phyloP scores from a whole-genome alignment of 2,329 filamentous ascomycete species.

The Malbranchea cinnamomea region DNA sequence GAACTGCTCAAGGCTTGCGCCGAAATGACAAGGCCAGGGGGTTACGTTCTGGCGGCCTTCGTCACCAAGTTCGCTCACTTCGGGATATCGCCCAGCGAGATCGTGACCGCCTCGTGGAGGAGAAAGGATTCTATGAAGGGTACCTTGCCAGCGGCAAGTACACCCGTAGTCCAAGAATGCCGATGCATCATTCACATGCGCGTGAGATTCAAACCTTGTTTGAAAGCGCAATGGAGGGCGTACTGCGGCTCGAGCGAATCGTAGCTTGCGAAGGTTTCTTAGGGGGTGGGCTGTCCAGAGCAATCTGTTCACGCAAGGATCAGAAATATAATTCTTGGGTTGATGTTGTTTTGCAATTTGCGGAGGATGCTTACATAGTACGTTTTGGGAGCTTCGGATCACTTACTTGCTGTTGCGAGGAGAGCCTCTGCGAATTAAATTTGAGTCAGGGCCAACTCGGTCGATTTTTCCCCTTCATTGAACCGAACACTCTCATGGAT shows the following conservation, averaged over 20 bases:
- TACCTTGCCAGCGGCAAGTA: slow-evolving; percentile 2
- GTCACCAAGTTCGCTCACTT: slow-evolving; percentile 4
- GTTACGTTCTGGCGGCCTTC: slow-evolving; percentile 2
- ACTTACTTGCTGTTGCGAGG: slow-evolving; percentile 1
- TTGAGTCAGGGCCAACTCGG: no score
- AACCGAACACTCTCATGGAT: no score
- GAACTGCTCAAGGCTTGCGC: background rate
- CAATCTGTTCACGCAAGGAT: no score
- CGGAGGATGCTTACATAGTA: background rate
- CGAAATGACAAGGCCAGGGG: slow-evolving; percentile 1
- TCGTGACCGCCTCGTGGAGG: background rate
- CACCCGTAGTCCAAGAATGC: slow-evolving; percentile 1
- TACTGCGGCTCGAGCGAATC: background rate
- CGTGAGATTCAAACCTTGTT: background rate
- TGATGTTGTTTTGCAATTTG: background rate
- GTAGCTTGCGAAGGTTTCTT: slow-evolving; percentile 2
- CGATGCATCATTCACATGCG: background rate
- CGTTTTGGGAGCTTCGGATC: slow-evolving; percentile 2
- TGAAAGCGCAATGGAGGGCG: background rate
- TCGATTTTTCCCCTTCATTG: no score
- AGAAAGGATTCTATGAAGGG: background rate
- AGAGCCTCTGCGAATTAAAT: no score
- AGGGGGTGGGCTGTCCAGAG: slow-evolving; percentile 1
- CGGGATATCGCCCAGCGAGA: slow-evolving; percentile 2
- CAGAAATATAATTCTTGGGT: slow-evolving; percentile 2